Evolutionary conservation across 192 early-diverging fungal species (phyloP).

Genomic region (Backusella liffmaniae): DNA sequence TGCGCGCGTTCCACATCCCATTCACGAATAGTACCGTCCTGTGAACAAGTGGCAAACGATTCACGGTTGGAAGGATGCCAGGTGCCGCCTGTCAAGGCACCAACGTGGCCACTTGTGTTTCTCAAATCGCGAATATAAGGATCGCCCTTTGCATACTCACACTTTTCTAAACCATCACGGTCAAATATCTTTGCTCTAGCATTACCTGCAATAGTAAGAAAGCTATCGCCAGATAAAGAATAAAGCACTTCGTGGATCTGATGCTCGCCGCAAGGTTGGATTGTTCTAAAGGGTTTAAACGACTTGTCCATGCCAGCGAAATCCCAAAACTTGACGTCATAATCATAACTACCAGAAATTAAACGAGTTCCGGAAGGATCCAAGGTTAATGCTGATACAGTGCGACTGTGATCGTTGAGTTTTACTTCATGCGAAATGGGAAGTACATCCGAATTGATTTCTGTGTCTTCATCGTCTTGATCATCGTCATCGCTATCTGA

Average conservation of each 20-base stretch:
- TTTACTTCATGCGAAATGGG: slow-evolving; percentile 71
- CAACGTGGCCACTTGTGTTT: slow-evolving; percentile 82
- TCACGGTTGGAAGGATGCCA: slow-evolving; percentile 76
- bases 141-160: slow-evolving; percentile 86
- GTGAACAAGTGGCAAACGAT: slow-evolving; percentile 73
- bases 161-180: slow-evolving; percentile 71
- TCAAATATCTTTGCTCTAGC: slow-evolving; percentile 76
- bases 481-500: slow-evolving; percentile 34
- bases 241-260: slow-evolving; percentile 82
- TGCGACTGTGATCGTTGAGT: slow-evolving; percentile 64
- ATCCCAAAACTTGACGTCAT: slow-evolving; percentile 87
- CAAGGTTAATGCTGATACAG: slow-evolving; percentile 76
- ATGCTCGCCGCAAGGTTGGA: slow-evolving; percentile 80
- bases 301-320: slow-evolving; percentile 85
- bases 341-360: slow-evolving; percentile 78
- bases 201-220: slow-evolving; percentile 78
- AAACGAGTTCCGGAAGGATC: slow-evolving; percentile 82
- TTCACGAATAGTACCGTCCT: slow-evolving; percentile 79
- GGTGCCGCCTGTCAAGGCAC: slow-evolving; percentile 68
- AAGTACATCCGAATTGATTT: slow-evolving; percentile 36
- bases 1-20: slow-evolving; percentile 80
- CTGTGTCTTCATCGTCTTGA: slow-evolving; percentile 36
- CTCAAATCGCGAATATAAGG: slow-evolving; percentile 90
- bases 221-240: slow-evolving; percentile 67
- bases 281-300: slow-evolving; percentile 72